A percentile compares a stretch with the other conserved stretches of the same genome.
Conservation (phyloP, 169 alveolate genomes). For the Eimeria acervulina region DNA sequence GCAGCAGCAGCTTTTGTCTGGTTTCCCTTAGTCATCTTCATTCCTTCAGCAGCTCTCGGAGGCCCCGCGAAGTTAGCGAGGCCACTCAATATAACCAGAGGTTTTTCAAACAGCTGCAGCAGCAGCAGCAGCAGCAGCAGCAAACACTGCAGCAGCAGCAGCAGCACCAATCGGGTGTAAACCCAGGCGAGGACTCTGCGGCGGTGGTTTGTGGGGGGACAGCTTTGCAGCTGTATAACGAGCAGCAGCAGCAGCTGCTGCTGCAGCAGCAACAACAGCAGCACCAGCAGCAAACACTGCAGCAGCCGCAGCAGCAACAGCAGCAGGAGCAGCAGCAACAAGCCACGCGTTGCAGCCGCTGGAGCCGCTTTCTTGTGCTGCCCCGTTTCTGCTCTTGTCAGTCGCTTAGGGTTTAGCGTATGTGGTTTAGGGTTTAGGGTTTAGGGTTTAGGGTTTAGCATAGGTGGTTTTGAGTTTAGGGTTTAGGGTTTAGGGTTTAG, state of each 20-base stretch:
- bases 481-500: constrained; percentile 5
- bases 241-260: constrained; percentile 23
- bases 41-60: background rate
- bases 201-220: background rate
- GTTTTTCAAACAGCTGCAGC: constrained; percentile 15
- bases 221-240: background rate
- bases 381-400: constrained; percentile 42
- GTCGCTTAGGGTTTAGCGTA: background rate
- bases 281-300: constrained; percentile 18
- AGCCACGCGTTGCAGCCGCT: background rate
- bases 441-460: background rate
- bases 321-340: constrained; percentile 28
- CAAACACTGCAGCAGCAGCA: constrained; percentile 9
- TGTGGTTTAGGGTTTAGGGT: constrained; percentile 19
- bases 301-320: background rate
- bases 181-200: background rate
- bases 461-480: background rate
- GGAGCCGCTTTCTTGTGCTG: constrained; percentile 59
- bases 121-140: constrained; percentile 28
- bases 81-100: background rate
- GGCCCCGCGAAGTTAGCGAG: constrained; percentile 11
- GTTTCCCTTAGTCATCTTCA: background rate
- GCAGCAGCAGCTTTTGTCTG: constrained; percentile 55
- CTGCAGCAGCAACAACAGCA: background rate
- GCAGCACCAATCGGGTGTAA: background rate